These are phyloP conservation scores for Rhexocercosporidium sp. DNA, from an alignment of 2,329 filamentous ascomycete genomes.

Conservation along the genomic window DNA sequence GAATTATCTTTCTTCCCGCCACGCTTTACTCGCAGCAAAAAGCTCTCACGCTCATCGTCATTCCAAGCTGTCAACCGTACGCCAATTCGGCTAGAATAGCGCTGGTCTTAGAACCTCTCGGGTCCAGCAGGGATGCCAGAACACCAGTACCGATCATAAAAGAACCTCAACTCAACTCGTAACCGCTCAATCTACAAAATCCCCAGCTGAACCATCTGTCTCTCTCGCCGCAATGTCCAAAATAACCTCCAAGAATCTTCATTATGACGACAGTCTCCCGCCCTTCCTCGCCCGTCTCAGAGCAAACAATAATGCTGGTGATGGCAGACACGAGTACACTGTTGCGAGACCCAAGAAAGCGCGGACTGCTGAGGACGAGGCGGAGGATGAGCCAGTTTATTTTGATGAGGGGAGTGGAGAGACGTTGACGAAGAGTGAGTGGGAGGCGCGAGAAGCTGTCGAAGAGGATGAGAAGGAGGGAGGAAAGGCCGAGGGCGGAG, in stretches of 20 bases:
- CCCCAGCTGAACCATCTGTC: no score
- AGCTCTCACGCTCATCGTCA: background rate
- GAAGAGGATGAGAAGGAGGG: slow-evolving; percentile 34
- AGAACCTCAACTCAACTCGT: background rate
- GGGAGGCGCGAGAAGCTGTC: slow-evolving; percentile 41
- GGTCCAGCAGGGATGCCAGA: slow-evolving; percentile 3
- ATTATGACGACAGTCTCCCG: slow-evolving; percentile 64
- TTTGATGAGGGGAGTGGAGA: slow-evolving; percentile 76
- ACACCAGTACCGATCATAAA: background rate
- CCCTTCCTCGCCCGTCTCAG: slow-evolving; percentile 65
- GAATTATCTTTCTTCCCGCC: background rate
- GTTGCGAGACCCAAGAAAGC: slow-evolving; percentile 49
- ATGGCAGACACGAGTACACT: slow-evolving; percentile 47
- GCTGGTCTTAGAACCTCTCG: background rate
- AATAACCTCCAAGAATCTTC: slow-evolving; percentile 73
- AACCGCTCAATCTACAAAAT: background rate
- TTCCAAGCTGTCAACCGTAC: background rate
- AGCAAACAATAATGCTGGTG: slow-evolving; percentile 56
- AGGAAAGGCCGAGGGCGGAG: slow-evolving; percentile 8
- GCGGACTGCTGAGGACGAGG: slow-evolving; percentile 68
- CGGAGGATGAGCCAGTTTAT: slow-evolving; percentile 77
- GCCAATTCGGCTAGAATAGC: slow-evolving; percentile 9
- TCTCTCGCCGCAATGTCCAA: slow-evolving; percentile 48
- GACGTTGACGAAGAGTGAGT: slow-evolving; percentile 45
- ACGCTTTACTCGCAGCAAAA: no score